phyloP scores from a whole-genome alignment of 1,139 yeast genomes.

The Petasospora fabianii region DNA sequence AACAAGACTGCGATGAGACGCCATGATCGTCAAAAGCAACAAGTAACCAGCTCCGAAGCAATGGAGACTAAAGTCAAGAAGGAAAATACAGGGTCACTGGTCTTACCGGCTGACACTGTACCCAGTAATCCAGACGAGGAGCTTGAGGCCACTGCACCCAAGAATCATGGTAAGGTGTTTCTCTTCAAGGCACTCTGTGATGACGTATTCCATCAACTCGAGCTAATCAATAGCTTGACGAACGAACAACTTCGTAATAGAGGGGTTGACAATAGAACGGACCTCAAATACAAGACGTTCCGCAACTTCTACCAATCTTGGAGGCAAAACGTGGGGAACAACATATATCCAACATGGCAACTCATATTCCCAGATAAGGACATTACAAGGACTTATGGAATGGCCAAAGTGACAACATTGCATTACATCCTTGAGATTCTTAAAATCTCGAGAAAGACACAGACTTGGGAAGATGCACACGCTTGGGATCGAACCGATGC shows the following conservation, averaged over 20 bases:
- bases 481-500: constrained; percentile 42
- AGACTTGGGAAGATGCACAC: constrained; percentile 45
- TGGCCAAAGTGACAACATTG: constrained; percentile 50
- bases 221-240: constrained; percentile 5
- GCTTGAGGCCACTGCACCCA: constrained; percentile 3
- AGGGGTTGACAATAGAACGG: constrained; percentile 8
- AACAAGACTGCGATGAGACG: too few species aligned
- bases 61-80: too few species aligned
- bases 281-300: constrained; percentile 35
- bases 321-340: constrained; percentile 62
- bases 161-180: constrained; percentile 1
- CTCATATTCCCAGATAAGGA: constrained; percentile 64
- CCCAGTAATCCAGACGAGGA: constrained; percentile 2
- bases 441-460: constrained; percentile 48
- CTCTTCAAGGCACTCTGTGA: constrained; percentile 34
- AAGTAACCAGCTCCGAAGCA: too few species aligned
- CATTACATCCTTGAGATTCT: constrained; percentile 42
- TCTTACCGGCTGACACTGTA: too few species aligned
- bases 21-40: too few species aligned
- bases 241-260: background rate
- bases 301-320: constrained; percentile 53
- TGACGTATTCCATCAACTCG: constrained; percentile 29
- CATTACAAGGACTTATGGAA: constrained; percentile 43
- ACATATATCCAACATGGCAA: constrained; percentile 65
- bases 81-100: too few species aligned